Evolutionary conservation across 139 green algal genomes (phyloP), one percentile per base, ranked within the genome.

Genomic region (Zygnema cylindricum): DNA sequence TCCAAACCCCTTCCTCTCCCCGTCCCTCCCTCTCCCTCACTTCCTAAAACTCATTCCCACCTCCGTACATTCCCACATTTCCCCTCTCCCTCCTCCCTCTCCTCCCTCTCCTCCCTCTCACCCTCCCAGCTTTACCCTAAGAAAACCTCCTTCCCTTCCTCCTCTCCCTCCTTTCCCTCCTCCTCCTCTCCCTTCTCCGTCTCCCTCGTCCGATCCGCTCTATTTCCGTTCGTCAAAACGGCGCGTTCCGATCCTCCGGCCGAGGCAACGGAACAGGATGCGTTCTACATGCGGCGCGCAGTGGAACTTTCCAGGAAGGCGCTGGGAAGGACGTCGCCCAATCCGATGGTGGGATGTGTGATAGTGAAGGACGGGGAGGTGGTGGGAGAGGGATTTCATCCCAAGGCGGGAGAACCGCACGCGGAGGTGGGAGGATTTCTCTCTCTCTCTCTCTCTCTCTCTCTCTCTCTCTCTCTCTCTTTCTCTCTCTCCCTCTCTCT

Each of bases 301-400:
- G 76, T 99, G 40, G 91, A 94, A 69, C 93, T 99, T 32, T 97
- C 97, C 0, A 78, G 77, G 42, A 90, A 87, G 7, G 97, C 78
- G 0, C 32, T 95, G 25, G 97, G 96, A 0, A 76, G 96, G 36
- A 99, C 97, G 1, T 82, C 93, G 49, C 97, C 97, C 7, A 99
- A 99, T 91, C 97, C 97, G 0, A 94, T 96, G 21, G 97, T 99
- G 0, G 97, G 97, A 25, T 99, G 96, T 86, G 95, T 99, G 1
- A 93, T 99, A 16, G 94, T 99, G 0, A 94, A 94, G 2, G 89
- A 96, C 79, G 94, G 93, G 21, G 77, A 95, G 91, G 93, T 99
- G 1, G 95, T 99, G 0, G 97, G 97, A 21, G 95, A 98, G 83
- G 97, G 97, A 1, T 99, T 93, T 81, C 97, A 99, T 86, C 97